Base-by-base conservation (phyloP, 108 stramenopile species). In the Stephanodiscus triporus region DNA sequence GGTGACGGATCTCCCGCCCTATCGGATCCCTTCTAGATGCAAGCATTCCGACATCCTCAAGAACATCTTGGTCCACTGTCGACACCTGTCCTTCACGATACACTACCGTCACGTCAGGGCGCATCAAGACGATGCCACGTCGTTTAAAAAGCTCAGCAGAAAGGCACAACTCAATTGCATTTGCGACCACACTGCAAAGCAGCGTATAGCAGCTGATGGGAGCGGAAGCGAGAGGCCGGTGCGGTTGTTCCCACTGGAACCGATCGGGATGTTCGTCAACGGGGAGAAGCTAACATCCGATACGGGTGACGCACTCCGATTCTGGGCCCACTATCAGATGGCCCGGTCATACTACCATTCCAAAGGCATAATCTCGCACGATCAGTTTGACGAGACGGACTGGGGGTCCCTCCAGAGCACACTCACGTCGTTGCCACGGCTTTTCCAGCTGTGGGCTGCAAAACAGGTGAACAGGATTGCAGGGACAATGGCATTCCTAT, bases 31-130 rank as follows among this genome's bases (percentile, higher is more conserved):
- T 26, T 63, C 53, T 2, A 20, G 26, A 32, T 70, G 60, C 68
- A n/a, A 27, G 20, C 68, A 70, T 19, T 38, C 38, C 7, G 69
- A 70, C 36, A 70, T 70, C 38, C 37, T 70, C 1, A 70, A 70
- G 9, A 70, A 7, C 6, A 55, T 77, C 9, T 27, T 77, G 63
- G 26, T 77, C 2, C 27, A 70, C 27, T 77, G 76, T 48, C 34
- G 29, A 22, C 17, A 27, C 9, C 20, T 77, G 19, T 24, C 68
- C 10, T 77, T 77, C 26, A 0, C 17, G 9, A 58, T 16, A 8
- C 8, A 34, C 9, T 70, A 57, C 30, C 22, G 6, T 0, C 69
- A 70, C 30, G 26, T 60, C 4, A 57, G 37, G 40, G 57, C 69
- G 5, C 69, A 70, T 9, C 54, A 70, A 38, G 66, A 67, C 9